Evolutionary conservation across 129 eudicot genomes (phyloP), one percentile per base, ranked within the genome.

Genomic region (Logfia minima): DNA sequence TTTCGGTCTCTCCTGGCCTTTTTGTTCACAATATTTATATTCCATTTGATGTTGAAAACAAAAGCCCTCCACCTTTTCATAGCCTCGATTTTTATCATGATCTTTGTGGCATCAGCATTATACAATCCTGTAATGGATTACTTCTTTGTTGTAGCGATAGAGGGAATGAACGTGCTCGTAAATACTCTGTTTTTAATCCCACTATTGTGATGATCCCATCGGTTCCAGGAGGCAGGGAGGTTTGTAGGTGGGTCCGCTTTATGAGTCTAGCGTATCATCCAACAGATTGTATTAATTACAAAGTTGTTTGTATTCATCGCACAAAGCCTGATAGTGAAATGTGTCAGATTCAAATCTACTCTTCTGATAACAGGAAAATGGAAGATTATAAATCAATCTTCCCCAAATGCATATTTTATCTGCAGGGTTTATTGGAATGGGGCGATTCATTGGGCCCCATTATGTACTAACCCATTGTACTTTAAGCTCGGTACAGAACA

Each of bases 381-480:
- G 90, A 60, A 80, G 70, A 34, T 23, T 4, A 32, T 24, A 23
- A 56, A 60, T 13, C 48, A 28, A 63, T 63, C 39, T 28, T 63
- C 28, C 6, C 28, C n/a, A 16, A 34, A 21, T 58, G 19, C 68
- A 4, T 9, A 13, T 22, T 68, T 67, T 9, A 52, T 17, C 8
- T n/a, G 19, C 23, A 85, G 80, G 3, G 85, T 80, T 48, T 84
- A 80, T 51, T 80, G 87, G 68, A 76, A 79, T 22, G 79, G 72
- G 4, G 80, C 67, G 32, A n/a, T 86, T 37, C 39, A 79, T 21
- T 86, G 90, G 90, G 41, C 43, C 18, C 85, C 87, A 5, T 55
- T 58, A 21, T 53, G 43, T 8, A 28, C 22, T 28, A 21, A 32
- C 48, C 29, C 74, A 0, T 22, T 35, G 8, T 76, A 51, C 56